Percentiles rank a stretch among this genome's conserved stretches.
Conservation (phyloP, 495 filamentous ascomycete species). For the Aspergillus heteromorphus region DNA sequence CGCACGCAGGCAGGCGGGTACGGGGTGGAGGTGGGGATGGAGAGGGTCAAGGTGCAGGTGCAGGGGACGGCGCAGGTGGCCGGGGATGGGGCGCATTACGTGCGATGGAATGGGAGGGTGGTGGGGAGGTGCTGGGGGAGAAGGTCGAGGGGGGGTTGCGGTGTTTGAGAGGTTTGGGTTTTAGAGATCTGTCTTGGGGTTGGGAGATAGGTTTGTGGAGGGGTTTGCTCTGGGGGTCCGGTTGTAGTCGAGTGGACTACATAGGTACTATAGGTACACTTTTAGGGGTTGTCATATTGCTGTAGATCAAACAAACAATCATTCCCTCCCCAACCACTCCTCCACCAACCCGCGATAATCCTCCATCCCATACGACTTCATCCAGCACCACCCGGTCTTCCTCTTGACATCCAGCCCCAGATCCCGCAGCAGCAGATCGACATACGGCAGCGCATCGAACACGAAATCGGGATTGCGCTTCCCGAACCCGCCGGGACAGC, state of each 20-base stretch:
- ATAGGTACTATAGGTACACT: too few species aligned
- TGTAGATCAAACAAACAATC: too few species aligned
- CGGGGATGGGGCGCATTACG: conserved; percentile 18
- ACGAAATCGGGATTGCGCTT: conserved; percentile 62
- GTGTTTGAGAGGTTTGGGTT: conserved; percentile 5
- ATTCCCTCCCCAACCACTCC: conserved; percentile 39
- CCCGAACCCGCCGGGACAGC: conserved; percentile 62
- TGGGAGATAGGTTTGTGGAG: not conserved
- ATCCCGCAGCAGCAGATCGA: conserved; percentile 65
- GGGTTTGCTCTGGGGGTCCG: too few species aligned
- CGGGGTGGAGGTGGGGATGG: conserved; percentile 8
- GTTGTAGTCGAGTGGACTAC: too few species aligned
- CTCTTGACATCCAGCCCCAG: conserved; percentile 48
- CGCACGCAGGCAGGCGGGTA: not conserved
- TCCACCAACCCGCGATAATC: conserved; percentile 58
- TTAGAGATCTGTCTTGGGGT: not conserved
- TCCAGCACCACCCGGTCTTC: conserved; percentile 43
- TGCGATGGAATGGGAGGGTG: conserved; percentile 23
- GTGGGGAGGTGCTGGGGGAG: conserved; percentile 13
- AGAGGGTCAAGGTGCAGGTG: conserved; percentile 16
- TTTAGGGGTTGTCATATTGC: not conserved
- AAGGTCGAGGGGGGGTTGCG: conserved; percentile 7
- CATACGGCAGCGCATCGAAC: conserved; percentile 73
- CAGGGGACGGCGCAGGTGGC: conserved; percentile 15
- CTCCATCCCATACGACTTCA: conserved; percentile 51